A percentile compares a stretch with the other conserved stretches of the same genome.
Conservation (phyloP, 2,329 filamentous ascomycete genomes). For the Fusarium liriodendri region DNA sequence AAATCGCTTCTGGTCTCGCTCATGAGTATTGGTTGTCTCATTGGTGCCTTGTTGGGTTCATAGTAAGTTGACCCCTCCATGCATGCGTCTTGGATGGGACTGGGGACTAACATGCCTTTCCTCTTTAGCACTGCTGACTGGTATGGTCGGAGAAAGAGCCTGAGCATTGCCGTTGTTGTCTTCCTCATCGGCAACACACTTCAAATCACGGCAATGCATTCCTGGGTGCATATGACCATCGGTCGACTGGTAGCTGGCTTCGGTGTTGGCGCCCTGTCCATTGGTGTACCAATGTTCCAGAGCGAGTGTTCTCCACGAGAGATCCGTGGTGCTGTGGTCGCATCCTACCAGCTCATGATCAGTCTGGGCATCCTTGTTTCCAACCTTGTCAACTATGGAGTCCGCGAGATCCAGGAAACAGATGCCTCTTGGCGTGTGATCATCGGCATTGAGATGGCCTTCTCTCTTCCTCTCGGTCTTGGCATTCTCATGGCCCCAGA, state of each 20-base stretch:
- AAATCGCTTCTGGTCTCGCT: constrained; percentile 65
- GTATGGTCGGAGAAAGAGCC: constrained; percentile 65
- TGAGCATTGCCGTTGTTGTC: constrained; percentile 63
- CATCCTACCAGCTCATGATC: constrained; percentile 77
- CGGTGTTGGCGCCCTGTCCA: constrained; percentile 72
- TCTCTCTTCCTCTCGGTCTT: constrained; percentile 60
- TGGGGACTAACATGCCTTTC: not conserved
- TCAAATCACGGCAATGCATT: constrained; percentile 67
- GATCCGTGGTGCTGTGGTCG: constrained; percentile 71
- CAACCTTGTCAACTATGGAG: constrained; percentile 65
- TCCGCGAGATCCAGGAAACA: constrained; percentile 54
- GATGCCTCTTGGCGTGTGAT: constrained; percentile 70
- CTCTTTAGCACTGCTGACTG: constrained; percentile 59
- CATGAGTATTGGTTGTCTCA: constrained; percentile 64
- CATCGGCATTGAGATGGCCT: constrained; percentile 64
- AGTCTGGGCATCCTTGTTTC: constrained; percentile 73
- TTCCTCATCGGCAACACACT: constrained; percentile 73
- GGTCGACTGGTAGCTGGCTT: constrained; percentile 51
- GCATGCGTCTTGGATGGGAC: not conserved
- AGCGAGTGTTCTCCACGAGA: constrained; percentile 69
- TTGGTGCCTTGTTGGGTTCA: constrained; percentile 64
- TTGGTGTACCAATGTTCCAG: constrained; percentile 74
- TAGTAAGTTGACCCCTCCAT: constrained; percentile 43
- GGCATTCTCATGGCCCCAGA: constrained; percentile 65
- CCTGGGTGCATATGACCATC: constrained; percentile 73